phyloP scores from a whole-genome alignment of 2,329 filamentous ascomycete genomes.

The Dendrostoma leiphaemia region DNA sequence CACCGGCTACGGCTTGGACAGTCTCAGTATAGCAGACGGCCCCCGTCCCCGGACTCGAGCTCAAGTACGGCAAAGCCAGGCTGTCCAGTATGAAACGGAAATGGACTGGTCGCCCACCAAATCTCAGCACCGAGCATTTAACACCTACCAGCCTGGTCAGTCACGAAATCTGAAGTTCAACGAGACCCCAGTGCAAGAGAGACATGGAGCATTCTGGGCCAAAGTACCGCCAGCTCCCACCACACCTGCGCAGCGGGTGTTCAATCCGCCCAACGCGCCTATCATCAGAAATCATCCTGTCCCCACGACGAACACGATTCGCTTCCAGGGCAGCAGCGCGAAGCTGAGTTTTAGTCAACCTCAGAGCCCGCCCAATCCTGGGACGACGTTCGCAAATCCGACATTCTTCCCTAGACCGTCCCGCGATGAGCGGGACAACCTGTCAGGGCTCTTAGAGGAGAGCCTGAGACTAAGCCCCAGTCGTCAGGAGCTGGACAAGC shows the following conservation, averaged over 20 bases:
- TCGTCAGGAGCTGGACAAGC: neutral
- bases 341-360: slow-evolving; percentile 1
- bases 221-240: slow-evolving; percentile 68
- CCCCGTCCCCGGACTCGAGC: slow-evolving; percentile 1
- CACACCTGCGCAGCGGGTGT: slow-evolving; percentile 59
- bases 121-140: slow-evolving; percentile 56
- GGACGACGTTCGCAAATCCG: slow-evolving; percentile 50
- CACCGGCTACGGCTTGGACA: slow-evolving; percentile 2
- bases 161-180: slow-evolving; percentile 40
- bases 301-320: slow-evolving; percentile 37
- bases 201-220: slow-evolving; percentile 63
- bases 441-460: slow-evolving; percentile 44
- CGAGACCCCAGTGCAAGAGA: slow-evolving; percentile 42
- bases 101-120: slow-evolving; percentile 75
- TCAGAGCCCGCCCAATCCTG: slow-evolving; percentile 10
- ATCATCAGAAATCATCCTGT: slow-evolving; percentile 46
- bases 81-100: slow-evolving; percentile 46
- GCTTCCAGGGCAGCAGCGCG: slow-evolving; percentile 44
- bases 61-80: slow-evolving; percentile 18
- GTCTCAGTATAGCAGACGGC: slow-evolving; percentile 14
- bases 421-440: slow-evolving; percentile 37
- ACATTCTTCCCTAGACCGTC: slow-evolving; percentile 54
- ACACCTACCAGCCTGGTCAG: slow-evolving; percentile 38
- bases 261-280: slow-evolving; percentile 60
- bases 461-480: slow-evolving; percentile 36